A percentile compares a stretch with the other conserved stretches of the same genome.
These are phyloP conservation scores for Larix kaempferi DNA, from an alignment of 75 land plant species.

Conservation along the genomic window DNA sequence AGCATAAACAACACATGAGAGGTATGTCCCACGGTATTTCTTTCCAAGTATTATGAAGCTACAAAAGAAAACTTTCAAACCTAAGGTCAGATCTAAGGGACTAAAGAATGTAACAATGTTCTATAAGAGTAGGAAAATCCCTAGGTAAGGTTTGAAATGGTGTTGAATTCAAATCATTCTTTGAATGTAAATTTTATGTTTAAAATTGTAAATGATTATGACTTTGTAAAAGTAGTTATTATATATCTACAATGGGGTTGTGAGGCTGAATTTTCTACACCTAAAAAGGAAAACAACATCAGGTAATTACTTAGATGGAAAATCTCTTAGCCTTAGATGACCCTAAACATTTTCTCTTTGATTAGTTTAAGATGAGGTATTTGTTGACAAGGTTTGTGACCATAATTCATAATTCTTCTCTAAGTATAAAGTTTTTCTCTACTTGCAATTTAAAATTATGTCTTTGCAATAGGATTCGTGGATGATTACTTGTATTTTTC, in stretches of 20 bases:
- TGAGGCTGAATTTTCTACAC: neutral
- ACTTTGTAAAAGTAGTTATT: neutral
- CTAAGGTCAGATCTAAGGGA: neutral
- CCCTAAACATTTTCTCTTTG: neutral
- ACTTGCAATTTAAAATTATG: neutral
- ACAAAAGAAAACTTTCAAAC: neutral
- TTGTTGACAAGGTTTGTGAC: neutral
- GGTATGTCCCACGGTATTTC: too few relatives aligned
- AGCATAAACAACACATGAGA: too few relatives aligned
- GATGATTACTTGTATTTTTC: slow-evolving; percentile 13
- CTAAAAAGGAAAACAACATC: neutral
- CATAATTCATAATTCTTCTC: neutral
- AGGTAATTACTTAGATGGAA: too few relatives aligned
- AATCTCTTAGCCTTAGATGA: neutral
- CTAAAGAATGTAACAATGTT: neutral
- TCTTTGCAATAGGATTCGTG: neutral
- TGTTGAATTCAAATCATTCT: neutral
- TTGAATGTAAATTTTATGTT: neutral
- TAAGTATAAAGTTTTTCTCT: neutral
- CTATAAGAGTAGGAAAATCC: neutral
- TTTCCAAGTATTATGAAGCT: neutral
- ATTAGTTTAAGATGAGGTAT: neutral
- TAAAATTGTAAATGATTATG: neutral
- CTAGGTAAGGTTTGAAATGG: neutral
- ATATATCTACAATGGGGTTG: neutral